These are phyloP conservation scores for Phytophthora litchii DNA, from an alignment of 352 stramenopile species.

Conservation along the genomic window DNA sequence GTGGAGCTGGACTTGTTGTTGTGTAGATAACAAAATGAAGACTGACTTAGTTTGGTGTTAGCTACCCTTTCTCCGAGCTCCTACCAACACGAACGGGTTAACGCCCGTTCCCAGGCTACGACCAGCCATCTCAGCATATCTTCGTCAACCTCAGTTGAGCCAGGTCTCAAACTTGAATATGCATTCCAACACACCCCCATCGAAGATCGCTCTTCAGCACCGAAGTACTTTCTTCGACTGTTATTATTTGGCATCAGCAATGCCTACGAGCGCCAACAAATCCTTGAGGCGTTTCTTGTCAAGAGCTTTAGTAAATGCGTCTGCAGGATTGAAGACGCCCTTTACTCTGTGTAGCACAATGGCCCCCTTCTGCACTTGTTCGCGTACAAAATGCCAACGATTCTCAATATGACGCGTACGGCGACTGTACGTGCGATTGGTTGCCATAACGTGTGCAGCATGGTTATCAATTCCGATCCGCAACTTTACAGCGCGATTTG, in stretches of 20 bases:
- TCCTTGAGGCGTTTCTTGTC: constrained; percentile 6
- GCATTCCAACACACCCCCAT: constrained; percentile 11
- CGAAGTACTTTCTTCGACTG: constrained; percentile 15
- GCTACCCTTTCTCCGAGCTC: too few relatives aligned
- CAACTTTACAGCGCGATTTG: background rate
- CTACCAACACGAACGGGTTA: too few relatives aligned
- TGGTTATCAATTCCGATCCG: constrained; percentile 14
- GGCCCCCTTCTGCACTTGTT: constrained; percentile 10
- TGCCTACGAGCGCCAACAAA: background rate
- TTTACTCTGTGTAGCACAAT: constrained; percentile 8
- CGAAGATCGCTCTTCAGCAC: constrained; percentile 9
- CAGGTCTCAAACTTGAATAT: constrained; percentile 3
- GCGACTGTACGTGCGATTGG: constrained; percentile 6
- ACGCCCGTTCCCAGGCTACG: too few relatives aligned
- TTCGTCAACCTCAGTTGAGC: too few relatives aligned
- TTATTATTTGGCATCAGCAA: constrained; percentile 2
- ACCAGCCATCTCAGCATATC: too few relatives aligned
- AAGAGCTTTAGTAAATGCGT: constrained; percentile 3
- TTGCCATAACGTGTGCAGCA: constrained; percentile 6
- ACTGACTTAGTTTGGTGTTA: too few relatives aligned
- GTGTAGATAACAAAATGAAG: too few relatives aligned
- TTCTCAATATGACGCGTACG: constrained; percentile 7
- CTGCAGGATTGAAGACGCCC: constrained; percentile 5
- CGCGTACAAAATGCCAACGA: constrained; percentile 10
- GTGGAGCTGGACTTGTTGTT: too few relatives aligned